These are phyloP conservation scores for Penicillium silybi DNA, from an alignment of 495 filamentous ascomycete genomes.

Conservation along the genomic window DNA sequence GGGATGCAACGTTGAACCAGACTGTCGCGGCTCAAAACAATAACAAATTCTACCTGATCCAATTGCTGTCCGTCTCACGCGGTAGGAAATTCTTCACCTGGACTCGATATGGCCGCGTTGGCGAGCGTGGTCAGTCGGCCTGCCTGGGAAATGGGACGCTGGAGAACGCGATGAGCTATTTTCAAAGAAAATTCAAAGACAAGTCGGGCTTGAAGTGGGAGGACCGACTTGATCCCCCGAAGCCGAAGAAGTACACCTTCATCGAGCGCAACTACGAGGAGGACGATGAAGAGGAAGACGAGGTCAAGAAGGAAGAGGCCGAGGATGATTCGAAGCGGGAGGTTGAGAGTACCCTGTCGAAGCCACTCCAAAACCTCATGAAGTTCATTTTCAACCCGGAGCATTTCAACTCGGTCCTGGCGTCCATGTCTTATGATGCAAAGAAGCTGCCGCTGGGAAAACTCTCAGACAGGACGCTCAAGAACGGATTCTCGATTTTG, in stretches of 20 bases:
- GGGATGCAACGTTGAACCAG: slow-evolving; percentile 50
- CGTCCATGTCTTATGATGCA: slow-evolving; percentile 68
- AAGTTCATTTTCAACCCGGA: slow-evolving; percentile 76
- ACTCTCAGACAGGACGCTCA: slow-evolving; percentile 71
- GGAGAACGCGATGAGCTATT: slow-evolving; percentile 46
- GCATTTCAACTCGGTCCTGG: slow-evolving; percentile 62
- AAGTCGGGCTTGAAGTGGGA: slow-evolving; percentile 71
- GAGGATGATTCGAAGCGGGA: slow-evolving; percentile 24
- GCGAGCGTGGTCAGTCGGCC: slow-evolving; percentile 61
- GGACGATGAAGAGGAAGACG: slow-evolving; percentile 62
- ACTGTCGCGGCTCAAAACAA: slow-evolving; percentile 53
- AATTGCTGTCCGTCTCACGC: slow-evolving; percentile 34
- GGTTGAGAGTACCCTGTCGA: slow-evolving; percentile 51
- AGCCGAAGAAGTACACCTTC: slow-evolving; percentile 69
- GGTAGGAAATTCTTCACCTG: slow-evolving; percentile 46
- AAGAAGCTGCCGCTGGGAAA: slow-evolving; percentile 80
- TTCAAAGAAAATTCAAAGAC: slow-evolving; percentile 72
- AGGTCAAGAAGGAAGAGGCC: slow-evolving; percentile 30
- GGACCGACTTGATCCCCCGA: slow-evolving; percentile 55
- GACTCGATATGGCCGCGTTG: slow-evolving; percentile 78
- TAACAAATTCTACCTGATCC: slow-evolving; percentile 72
- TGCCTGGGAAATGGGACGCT: slow-evolving; percentile 41
- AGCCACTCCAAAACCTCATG: slow-evolving; percentile 63
- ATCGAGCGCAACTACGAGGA: slow-evolving; percentile 65
- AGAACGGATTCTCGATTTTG: slow-evolving; percentile 63